Percentiles rank a stretch among this genome's conserved stretches.
phyloP scores from a whole-genome alignment of 345 rosid genomes.

The Pugionium cornutum region DNA sequence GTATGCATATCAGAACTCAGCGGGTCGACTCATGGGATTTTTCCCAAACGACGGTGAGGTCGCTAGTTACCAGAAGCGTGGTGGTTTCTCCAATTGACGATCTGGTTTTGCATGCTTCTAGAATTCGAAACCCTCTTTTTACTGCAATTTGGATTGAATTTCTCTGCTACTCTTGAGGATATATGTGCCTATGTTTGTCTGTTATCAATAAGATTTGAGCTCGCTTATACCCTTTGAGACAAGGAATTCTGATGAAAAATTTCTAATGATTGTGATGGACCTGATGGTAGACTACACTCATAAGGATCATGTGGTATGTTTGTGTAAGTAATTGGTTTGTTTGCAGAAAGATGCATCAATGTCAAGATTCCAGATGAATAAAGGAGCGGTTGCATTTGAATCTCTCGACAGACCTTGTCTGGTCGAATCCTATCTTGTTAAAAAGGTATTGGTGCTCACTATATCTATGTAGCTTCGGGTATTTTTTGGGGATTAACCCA shows the following conservation, averaged over 20 bases:
- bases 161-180: conserved; percentile 15
- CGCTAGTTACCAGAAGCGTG: conserved; percentile 61
- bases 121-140: neutral
- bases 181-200: conserved; percentile 28
- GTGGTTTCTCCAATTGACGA: conserved; percentile 41
- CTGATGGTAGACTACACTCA: neutral
- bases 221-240: neutral
- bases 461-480: conserved; percentile 5
- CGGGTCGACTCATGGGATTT: conserved; percentile 92
- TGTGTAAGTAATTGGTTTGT: conserved; percentile 7
- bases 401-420: neutral
- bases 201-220: conserved; percentile 23
- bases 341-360: neutral
- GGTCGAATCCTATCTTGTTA: neutral
- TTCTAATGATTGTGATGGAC: neutral
- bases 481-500: too few relatives aligned
- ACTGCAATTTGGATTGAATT: neutral
- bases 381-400: neutral
- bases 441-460: conserved; percentile 1
- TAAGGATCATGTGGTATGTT: neutral
- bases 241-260: neutral
- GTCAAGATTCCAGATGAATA: conserved; percentile 3
- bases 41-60: conserved; percentile 92
- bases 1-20: conserved; percentile 99
- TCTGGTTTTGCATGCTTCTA: neutral